Base-by-base conservation (phyloP, 2,329 filamentous ascomycete species). In the Fusarium tjaetaba region DNA sequence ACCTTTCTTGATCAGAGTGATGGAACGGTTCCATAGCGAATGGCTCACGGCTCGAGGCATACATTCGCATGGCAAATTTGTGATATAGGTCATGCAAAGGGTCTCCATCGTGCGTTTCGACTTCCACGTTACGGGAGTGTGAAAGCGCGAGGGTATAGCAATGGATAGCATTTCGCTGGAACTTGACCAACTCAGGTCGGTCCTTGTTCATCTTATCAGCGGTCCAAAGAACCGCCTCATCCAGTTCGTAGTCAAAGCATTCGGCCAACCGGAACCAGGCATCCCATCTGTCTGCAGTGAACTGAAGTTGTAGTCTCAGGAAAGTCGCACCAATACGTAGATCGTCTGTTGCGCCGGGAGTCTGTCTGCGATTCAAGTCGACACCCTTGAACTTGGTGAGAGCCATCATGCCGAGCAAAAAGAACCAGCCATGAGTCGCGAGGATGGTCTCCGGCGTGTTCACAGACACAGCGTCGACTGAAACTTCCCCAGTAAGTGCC, bases 161-260 rank as follows among this genome's bases (percentile, higher is more conserved):
- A 80, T 97, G 94, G 51, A 97, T 95, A 2, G 94, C 92, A 76
- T 90, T 90, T 38, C 94, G 90, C 80, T 97, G 94, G 69, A 93
- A 89, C 58, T 90, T 90, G 30, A 94, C 88, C 49, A 97, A 83
- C 65, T 97, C 94, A 8, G 86, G 84, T 62, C 93, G 91, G 76
- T 93, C 92, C 79, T 93, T 96, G 82, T 97, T 97, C 83, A 97
- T 92, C 82, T 97, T 97, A 75, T 97, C 94, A 2, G 94, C 93
- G 26, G 92, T 93, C 95, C 95, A 97, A 10, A 95, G 89, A 10
- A 97, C 93, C 11, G 92, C 90, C 81, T 97, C 95, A 71, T 97
- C 95, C 20, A 97, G 85, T 77, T 97, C 94, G 57, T 94, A 92
- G 81, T 97, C 95, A 77, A 94, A 95, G 55, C 93, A 94, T 80